Evolutionary conservation across 306 rosid species (phyloP), one percentile per base, ranked within the genome.

Genomic region (Canavalia ensiformis): DNA sequence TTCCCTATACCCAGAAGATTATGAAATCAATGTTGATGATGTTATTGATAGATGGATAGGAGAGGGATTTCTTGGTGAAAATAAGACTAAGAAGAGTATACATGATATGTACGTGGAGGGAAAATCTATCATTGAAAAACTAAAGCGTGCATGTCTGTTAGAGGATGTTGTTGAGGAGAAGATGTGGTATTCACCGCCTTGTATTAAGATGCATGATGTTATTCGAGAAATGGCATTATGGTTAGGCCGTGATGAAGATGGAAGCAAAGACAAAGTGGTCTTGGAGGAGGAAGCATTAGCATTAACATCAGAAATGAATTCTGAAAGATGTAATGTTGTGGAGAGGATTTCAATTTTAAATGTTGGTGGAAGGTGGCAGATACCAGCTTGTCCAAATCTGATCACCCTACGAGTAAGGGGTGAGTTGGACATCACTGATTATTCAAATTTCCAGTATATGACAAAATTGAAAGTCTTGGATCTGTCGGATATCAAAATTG

Each of bases 1-100:
- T 0, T 67, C 87, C 5, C 7, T 75, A 1, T 84, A 58, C 49
- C 87, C 84, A 7, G 70, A 80, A 13, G 87, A 84, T 28, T 13
- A 5, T 49, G 18, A 3, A 33, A 7, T 84, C 4, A 0, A 0
- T 0, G 59, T 31, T 42, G 7, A 4, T 0, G 10, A 12, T 4
- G 74, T 84, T 2, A 74, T 79, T 12, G 18, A 67, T n/a, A 49
- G 69, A 77, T 77, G 81, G 81, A 77, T 77, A 1, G 75, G 28
- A 4, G 82, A 77, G 13, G 57, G 82, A 31, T 66, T 77, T 65
- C 45, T 77, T 0, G 45, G 11, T 7, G 6, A 66, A 29, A 47
- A 11, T 54, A 18, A 2, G 10, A 7, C 0, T 13, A 54, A 5
- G 1, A 67, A 8, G 2, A 68, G 68, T 46, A 13, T 65, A 55